A percentile compares a stretch with the other conserved stretches of the same genome.
These are phyloP conservation scores for Papiliotrema laurentii DNA, from an alignment of 1,284 basidiomycete genomes.

Conservation along the genomic window DNA sequence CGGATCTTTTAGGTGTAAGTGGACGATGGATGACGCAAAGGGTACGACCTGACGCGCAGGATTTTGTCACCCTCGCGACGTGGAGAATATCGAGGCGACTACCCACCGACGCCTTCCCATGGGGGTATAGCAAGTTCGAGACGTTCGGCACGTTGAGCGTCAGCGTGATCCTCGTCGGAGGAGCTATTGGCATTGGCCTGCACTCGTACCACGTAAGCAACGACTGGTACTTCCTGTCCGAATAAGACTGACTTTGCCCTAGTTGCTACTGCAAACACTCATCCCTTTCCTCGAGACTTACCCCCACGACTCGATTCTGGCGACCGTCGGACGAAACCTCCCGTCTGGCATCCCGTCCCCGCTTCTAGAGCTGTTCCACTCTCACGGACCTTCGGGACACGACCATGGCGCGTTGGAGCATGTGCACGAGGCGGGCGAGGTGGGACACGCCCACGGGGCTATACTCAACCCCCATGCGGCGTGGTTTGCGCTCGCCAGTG, in stretches of 20 bases:
- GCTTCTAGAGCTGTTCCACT: conserved; percentile 47
- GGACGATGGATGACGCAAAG: background rate
- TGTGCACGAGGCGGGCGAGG: conserved; percentile 23
- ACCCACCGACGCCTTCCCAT: conserved; percentile 61
- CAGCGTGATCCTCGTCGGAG: conserved; percentile 72
- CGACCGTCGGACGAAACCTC: conserved; percentile 33
- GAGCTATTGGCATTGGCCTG: conserved; percentile 86
- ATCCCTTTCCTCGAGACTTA: conserved; percentile 48
- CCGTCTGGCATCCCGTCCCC: conserved; percentile 45
- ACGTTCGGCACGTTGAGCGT: conserved; percentile 84
- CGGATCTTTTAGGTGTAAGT: conserved; percentile 55
- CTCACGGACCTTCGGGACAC: conserved; percentile 51
- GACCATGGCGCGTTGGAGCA: conserved; percentile 50
- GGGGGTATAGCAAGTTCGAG: conserved; percentile 84
- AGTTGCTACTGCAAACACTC: conserved; percentile 45
- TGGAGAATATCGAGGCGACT: conserved; percentile 81
- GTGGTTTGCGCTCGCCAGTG: conserved; percentile 83
- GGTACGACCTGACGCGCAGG: conserved; percentile 41
- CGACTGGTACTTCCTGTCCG: background rate
- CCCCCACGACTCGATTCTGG: conserved; percentile 38
- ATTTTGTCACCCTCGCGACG: conserved; percentile 87
- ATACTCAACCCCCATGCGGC: conserved; percentile 90
- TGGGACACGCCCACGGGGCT: conserved; percentile 21
- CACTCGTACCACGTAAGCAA: conserved; percentile 67
- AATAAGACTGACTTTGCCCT: background rate